Evolutionary conservation across 768 basidiomycete genomes (phyloP).

Genomic region (Cystoderma amianthinum): DNA sequence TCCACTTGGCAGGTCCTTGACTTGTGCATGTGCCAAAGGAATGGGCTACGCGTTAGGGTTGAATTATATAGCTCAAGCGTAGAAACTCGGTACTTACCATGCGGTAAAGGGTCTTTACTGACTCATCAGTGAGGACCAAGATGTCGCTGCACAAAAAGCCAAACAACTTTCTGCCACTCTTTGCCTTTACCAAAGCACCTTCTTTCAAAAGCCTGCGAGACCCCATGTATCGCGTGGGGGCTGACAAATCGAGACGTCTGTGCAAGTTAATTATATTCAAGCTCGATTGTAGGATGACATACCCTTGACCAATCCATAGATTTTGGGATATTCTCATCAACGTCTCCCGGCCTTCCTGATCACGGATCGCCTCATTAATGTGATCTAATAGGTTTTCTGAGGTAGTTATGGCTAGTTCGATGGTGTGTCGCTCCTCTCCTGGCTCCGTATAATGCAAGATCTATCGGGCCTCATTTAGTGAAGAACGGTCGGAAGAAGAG

Average conservation of each 20-base stretch:
- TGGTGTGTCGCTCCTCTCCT: conserved; percentile 50
- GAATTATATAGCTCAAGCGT: too few species aligned
- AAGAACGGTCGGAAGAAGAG: not conserved
- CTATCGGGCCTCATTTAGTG: conserved; percentile 19
- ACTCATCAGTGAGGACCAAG: conserved; percentile 75
- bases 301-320: conserved; percentile 88
- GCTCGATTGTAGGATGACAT: conserved; percentile 11
- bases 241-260: conserved; percentile 84
- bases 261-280: not conserved
- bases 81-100: conserved; percentile 69
- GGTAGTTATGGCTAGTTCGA: conserved; percentile 48
- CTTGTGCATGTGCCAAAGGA: conserved; percentile 58
- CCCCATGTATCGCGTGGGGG: conserved; percentile 82
- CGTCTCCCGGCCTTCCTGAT: conserved; percentile 76
- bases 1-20: conserved; percentile 43
- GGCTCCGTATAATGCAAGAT: conserved; percentile 76
- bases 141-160: conserved; percentile 87
- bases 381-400: conserved; percentile 69
- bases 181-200: conserved; percentile 71
- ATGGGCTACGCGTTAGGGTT: too few species aligned
- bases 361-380: conserved; percentile 87
- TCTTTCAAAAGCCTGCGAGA: conserved; percentile 75
- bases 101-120: conserved; percentile 64
- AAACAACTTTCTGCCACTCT: conserved; percentile 73
- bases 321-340: conserved; percentile 68